A percentile compares a stretch with the other conserved stretches of the same genome.
Conservation (phyloP, 2,329 filamentous ascomycete species). For the Colletotrichum sidae region DNA sequence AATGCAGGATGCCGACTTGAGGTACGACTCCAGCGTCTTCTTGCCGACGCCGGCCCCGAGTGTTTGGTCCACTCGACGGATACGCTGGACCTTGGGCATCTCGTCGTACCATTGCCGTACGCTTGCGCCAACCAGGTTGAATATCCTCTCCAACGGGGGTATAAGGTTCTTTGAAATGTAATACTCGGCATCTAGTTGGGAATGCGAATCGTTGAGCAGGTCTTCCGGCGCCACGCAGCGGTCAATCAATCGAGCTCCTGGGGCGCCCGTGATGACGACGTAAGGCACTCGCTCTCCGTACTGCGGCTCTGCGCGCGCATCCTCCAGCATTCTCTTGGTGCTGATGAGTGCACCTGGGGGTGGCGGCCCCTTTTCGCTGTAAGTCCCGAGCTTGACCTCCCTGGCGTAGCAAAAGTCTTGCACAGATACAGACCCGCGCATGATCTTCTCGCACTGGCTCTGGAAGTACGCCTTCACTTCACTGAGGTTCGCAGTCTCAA, state of each 20-base stretch:
- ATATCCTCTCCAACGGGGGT: slow-evolving; percentile 93
- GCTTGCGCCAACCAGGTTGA: slow-evolving; percentile 94
- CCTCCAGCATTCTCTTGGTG: slow-evolving; percentile 85
- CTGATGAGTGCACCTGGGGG: slow-evolving; percentile 92
- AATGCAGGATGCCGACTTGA: slow-evolving; percentile 83
- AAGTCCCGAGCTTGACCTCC: slow-evolving; percentile 91
- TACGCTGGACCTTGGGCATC: slow-evolving; percentile 90
- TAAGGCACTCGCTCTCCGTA: slow-evolving; percentile 97
- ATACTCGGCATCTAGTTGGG: slow-evolving; percentile 91
- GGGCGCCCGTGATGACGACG: slow-evolving; percentile 89
- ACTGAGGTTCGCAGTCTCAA: slow-evolving; percentile 89
- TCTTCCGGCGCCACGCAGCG: slow-evolving; percentile 90
- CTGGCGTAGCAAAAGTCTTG: slow-evolving; percentile 97
- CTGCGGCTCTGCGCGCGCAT: slow-evolving; percentile 88
- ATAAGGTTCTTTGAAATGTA: slow-evolving; percentile 98
- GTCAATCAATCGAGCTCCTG: slow-evolving; percentile 86
- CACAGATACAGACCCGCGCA: slow-evolving; percentile 86
- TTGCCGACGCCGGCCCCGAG: slow-evolving; percentile 44
- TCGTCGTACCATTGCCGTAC: slow-evolving; percentile 94
- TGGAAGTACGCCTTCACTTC: slow-evolving; percentile 93
- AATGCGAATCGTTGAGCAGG: slow-evolving; percentile 79
- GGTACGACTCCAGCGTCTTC: slow-evolving; percentile 90
- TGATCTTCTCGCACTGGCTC: slow-evolving; percentile 89
- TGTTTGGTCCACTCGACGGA: slow-evolving; percentile 69
- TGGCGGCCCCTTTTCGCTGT: slow-evolving; percentile 81